Conservation (phyloP, 805 yeast genomes). For the Saccharomyces jurei region DNA sequence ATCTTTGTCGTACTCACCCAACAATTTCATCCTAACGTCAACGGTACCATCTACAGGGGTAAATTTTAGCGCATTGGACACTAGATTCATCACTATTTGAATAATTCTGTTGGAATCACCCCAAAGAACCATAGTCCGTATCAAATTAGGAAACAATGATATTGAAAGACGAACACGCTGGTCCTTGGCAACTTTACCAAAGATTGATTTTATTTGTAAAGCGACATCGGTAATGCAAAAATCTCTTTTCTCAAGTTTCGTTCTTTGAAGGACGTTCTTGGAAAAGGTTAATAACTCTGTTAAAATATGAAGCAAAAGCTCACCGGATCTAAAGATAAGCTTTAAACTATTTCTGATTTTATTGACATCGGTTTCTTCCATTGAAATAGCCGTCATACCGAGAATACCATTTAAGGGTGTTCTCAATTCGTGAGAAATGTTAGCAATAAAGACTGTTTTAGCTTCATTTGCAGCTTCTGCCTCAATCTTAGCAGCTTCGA, state of each 20-base stretch:
- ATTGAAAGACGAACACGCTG: slow-evolving; percentile 64
- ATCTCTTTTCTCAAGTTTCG: slow-evolving; percentile 74
- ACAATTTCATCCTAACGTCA: slow-evolving; percentile 48
- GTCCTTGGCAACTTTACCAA: slow-evolving; percentile 69
- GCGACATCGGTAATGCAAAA: slow-evolving; percentile 77
- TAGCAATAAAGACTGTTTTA: slow-evolving; percentile 86
- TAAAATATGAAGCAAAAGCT: slow-evolving; percentile 74
- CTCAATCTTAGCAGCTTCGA: slow-evolving; percentile 78
- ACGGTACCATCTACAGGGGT: slow-evolving; percentile 87
- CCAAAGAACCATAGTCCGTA: slow-evolving; percentile 56
- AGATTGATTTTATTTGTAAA: slow-evolving; percentile 76
- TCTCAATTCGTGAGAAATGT: slow-evolving; percentile 87
- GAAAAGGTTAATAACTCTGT: slow-evolving; percentile 88
- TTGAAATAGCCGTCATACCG: slow-evolving; percentile 90
- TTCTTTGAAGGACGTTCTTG: slow-evolving; percentile 75
- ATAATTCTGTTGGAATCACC: slow-evolving; percentile 89
- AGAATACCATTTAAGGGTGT: slow-evolving; percentile 94
- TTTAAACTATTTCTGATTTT: slow-evolving; percentile 69
- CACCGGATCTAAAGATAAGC: slow-evolving; percentile 86
- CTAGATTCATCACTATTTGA: slow-evolving; percentile 87
- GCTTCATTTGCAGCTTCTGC: slow-evolving; percentile 97
- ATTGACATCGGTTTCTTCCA: slow-evolving; percentile 69
- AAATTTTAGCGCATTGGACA: slow-evolving; percentile 83
- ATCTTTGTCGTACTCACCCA: slow-evolving; percentile 63
- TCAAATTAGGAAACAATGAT: slow-evolving; percentile 50